Evolutionary conservation across 345 rosid genomes (phyloP).

Genomic region (Erodium maritimum): DNA sequence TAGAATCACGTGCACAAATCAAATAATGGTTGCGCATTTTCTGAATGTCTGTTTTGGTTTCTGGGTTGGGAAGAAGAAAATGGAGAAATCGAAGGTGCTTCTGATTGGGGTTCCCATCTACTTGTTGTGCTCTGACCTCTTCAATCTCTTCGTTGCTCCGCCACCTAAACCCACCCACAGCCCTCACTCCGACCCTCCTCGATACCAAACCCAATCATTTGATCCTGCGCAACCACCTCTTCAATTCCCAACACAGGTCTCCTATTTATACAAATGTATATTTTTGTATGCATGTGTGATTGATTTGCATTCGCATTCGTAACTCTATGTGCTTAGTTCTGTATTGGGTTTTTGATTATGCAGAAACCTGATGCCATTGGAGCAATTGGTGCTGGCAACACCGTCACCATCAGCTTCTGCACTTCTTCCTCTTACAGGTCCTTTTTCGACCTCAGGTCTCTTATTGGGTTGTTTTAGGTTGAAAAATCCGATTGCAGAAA

Average conservation of each 20-base stretch:
- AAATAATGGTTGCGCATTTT: no score
- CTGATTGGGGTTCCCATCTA: slow-evolving; percentile 19
- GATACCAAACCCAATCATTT: not conserved
- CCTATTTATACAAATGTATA: no score
- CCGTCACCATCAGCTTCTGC: slow-evolving; percentile 19
- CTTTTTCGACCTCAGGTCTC: not conserved
- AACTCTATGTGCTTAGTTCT: no score
- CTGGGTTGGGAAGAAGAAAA: not conserved
- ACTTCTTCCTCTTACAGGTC: slow-evolving; percentile 29
- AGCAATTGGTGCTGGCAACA: slow-evolving; percentile 19
- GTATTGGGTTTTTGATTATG: slow-evolving; percentile 7
- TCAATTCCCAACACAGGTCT: no score
- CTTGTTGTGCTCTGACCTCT: slow-evolving; percentile 17
- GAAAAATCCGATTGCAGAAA: no score
- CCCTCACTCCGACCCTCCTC: not conserved
- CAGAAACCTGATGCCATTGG: slow-evolving; percentile 15
- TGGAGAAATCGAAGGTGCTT: slow-evolving; percentile 22
- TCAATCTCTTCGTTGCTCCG: slow-evolving; percentile 12
- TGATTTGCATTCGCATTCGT: no score
- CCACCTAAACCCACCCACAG: slow-evolving; percentile 3
- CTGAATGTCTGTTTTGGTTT: no score
- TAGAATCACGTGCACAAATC: no score
- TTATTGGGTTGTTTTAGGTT: not conserved
- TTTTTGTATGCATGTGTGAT: no score
- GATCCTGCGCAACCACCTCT: no score